Evolutionary conservation across 345 rosid genomes (phyloP), one percentile per base, ranked within the genome.

Genomic region (Abelmoschus esculentus): DNA sequence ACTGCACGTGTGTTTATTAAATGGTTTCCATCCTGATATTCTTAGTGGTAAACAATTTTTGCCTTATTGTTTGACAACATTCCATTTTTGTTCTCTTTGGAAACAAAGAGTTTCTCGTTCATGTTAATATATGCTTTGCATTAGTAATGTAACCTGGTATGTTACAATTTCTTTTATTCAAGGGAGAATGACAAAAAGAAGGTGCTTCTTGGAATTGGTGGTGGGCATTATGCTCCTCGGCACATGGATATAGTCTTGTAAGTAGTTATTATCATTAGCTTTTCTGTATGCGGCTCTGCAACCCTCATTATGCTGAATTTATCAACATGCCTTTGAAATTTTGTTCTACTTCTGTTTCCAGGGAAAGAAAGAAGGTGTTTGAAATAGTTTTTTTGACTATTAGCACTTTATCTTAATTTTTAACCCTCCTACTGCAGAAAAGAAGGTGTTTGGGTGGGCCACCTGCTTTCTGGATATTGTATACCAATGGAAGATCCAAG

Each of bases 221-320:
- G 98, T 71, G 98, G 96, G 70, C 96, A 91, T 77, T 93, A 91
- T 70, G 97, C 91, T 29, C 97, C 97, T 73, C 87, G 96, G 55
- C 98, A 93, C 67, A 86, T 82, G 96, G 96, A 91, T 76, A 77
- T 91, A 73, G 95, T 68, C 70, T 26, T 73, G 98, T 93, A 85
- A 82, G 97, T 83, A 70, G 12, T 46, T 26, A 6, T 67, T 4
- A 59, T 36, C 29, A 38, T 18, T 7, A 14, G 15, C 19, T 54
- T 54, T 46, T 60, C 12, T 40, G 6, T 56, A 10, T 13, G 13
- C 42, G 29, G 28, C 11, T 31, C 22, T 58, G 18, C 29, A 22
- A 19, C 29, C 26, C 32, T 7, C 6, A 34, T 22, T 28, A 32
- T 53, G 26, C 32, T 32, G 11, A 31, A n/a, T 3, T 47, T 52